A percentile compares a stretch with the other conserved stretches of the same genome.
These are phyloP conservation scores for Neodidymelliopsis sp. DNA, from an alignment of 2,329 filamentous ascomycete genomes.

Conservation along the genomic window DNA sequence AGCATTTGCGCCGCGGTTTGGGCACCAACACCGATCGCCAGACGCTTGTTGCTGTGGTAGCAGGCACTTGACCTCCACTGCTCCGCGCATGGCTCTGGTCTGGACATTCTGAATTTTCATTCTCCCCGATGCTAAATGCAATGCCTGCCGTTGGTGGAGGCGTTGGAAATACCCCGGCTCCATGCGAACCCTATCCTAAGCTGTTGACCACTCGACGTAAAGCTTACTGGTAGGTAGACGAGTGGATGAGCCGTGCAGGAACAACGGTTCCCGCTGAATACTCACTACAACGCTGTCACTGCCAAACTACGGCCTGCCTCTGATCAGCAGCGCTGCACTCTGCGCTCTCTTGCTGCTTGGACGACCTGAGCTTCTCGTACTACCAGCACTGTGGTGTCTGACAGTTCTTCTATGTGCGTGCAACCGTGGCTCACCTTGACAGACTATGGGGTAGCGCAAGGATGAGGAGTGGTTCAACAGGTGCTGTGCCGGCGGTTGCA, in stretches of 20 bases:
- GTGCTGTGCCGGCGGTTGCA: constrained; percentile 18
- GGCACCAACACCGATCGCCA: constrained; percentile 16
- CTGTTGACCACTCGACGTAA: constrained; percentile 16
- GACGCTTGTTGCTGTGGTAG: constrained; percentile 23
- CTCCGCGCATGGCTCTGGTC: constrained; percentile 16
- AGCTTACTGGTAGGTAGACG: constrained; percentile 22
- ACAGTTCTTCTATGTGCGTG: constrained; percentile 29
- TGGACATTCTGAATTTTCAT: constrained; percentile 30
- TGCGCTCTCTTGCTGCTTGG: constrained; percentile 14
- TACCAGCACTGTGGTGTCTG: constrained; percentile 29
- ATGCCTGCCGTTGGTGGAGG: constrained; percentile 29
- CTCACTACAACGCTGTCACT: neutral
- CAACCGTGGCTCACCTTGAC: constrained; percentile 36
- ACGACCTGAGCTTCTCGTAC: constrained; percentile 22
- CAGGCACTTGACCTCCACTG: constrained; percentile 12
- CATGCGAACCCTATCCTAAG: constrained; percentile 17
- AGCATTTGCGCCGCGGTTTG: constrained; percentile 26
- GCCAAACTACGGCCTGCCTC: constrained; percentile 7
- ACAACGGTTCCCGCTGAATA: constrained; percentile 23
- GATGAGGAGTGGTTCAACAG: constrained; percentile 26
- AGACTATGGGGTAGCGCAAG: constrained; percentile 32
- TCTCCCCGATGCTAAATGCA: constrained; percentile 23
- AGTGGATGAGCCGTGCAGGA: constrained; percentile 36
- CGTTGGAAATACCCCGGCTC: constrained; percentile 24
- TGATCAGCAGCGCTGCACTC: constrained; percentile 8